These are phyloP conservation scores for Dendrothele bispora DNA, from an alignment of 768 basidiomycete species.

Conservation along the genomic window DNA sequence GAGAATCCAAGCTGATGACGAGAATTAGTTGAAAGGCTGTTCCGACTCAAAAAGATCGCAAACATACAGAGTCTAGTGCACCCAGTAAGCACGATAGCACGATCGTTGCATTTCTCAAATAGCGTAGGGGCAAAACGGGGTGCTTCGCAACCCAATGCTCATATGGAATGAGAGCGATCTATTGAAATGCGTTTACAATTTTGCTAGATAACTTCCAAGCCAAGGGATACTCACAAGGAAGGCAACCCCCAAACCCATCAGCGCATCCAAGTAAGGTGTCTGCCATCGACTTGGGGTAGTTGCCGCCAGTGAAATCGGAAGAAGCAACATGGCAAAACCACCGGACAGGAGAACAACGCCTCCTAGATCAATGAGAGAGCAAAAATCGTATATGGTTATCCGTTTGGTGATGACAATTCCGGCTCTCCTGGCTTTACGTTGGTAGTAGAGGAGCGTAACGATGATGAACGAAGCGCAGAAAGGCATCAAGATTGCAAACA, in stretches of 20 bases:
- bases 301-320: neutral
- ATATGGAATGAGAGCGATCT: neutral
- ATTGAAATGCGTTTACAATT: neutral
- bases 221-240: neutral
- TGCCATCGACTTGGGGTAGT: neutral
- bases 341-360: neutral
- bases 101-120: neutral
- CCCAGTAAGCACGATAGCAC: neutral
- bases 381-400: neutral
- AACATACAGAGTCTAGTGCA: neutral
- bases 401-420: neutral
- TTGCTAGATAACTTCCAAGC: neutral
- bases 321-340: neutral
- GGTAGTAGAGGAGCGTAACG: neutral
- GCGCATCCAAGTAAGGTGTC: neutral
- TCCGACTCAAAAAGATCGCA: too few species aligned
- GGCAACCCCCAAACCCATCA: neutral
- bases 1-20: neutral
- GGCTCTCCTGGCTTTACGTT: neutral
- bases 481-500: neutral
- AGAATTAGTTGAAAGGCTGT: too few species aligned
- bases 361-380: neutral
- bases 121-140: neutral
- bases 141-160: neutral
- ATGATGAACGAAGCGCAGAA: neutral